Conservation (phyloP, 345 rosid genomes). For the Cardamine occulta region DNA sequence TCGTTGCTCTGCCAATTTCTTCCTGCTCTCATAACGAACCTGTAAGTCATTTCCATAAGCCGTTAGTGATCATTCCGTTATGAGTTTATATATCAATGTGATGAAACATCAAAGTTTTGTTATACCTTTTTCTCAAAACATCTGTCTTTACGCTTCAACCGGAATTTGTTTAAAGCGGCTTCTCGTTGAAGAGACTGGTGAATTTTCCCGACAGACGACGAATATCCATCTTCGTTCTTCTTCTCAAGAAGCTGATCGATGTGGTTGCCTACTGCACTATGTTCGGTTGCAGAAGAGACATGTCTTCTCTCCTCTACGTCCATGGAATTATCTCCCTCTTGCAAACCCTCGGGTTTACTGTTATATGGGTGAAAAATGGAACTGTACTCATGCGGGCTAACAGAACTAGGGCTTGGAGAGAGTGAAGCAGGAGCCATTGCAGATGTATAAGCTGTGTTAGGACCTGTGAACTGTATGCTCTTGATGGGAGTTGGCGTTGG, state of each 20-base stretch:
- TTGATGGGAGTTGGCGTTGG: conserved; percentile 56
- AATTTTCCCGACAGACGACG: conserved; percentile 45
- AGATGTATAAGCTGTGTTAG: conserved; percentile 50
- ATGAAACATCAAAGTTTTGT: conserved; percentile 12
- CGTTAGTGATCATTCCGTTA: not conserved
- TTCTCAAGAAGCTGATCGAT: conserved; percentile 55
- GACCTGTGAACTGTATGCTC: conserved; percentile 45
- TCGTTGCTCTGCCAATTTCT: conserved; percentile 68
- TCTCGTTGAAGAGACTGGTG: conserved; percentile 70
- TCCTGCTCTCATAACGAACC: conserved; percentile 79
- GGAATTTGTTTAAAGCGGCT: conserved; percentile 86
- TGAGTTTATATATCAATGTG: not conserved
- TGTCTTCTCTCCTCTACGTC: conserved; percentile 58
- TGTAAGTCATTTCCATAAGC: conserved; percentile 35
- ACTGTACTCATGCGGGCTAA: conserved; percentile 58
- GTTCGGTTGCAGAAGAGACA: conserved; percentile 58
- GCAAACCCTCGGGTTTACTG: conserved; percentile 45
- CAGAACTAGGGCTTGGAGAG: conserved; percentile 58
- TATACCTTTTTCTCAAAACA: conserved; percentile 92
- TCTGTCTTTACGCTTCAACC: conserved; percentile 92
- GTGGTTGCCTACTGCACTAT: conserved; percentile 68
- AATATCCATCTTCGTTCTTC: conserved; percentile 53
- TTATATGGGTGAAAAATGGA: conserved; percentile 49
- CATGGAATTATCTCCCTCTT: conserved; percentile 51
- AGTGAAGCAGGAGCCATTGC: conserved; percentile 48